phyloP scores from a whole-genome alignment of 1,284 basidiomycete genomes.

The Ganoderma meredithae region DNA sequence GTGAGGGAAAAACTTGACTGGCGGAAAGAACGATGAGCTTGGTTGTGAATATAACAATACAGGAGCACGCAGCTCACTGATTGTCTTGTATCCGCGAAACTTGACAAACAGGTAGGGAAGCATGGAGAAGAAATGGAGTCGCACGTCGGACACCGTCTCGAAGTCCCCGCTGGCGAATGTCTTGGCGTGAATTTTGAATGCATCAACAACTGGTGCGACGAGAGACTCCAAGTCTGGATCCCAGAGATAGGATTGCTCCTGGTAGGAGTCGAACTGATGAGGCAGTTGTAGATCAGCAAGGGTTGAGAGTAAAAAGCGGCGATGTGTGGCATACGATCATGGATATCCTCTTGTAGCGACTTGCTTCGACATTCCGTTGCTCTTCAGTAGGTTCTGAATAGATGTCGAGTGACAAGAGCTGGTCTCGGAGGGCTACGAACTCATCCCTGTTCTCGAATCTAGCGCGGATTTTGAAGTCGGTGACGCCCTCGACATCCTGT shows the following conservation, averaged over 20 bases:
- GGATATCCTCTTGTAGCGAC: conserved; percentile 49
- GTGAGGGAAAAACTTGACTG: conserved; percentile 93
- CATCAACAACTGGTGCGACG: conserved; percentile 78
- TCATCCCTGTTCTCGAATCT: conserved; percentile 71
- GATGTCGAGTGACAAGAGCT: conserved; percentile 60
- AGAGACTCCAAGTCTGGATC: conserved; percentile 93
- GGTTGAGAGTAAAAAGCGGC: conserved; percentile 8
- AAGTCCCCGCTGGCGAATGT: conserved; percentile 47
- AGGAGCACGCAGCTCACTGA: conserved; percentile 66
- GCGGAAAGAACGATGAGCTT: conserved; percentile 12
- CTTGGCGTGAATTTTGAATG: conserved; percentile 68
- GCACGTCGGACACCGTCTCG: conserved; percentile 45
- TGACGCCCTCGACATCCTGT: conserved; percentile 11
- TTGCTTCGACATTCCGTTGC: conserved; percentile 53
- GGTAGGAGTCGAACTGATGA: conserved; percentile 85
- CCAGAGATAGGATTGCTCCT: conserved; percentile 94
- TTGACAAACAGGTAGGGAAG: conserved; percentile 89
- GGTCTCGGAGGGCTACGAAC: conserved; percentile 59
- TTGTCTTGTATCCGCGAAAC: conserved; percentile 91
- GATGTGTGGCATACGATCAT: conserved; percentile 49
- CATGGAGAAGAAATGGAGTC: conserved; percentile 63
- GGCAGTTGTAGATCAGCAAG: background rate
- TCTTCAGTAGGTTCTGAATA: conserved; percentile 53
- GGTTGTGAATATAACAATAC: background rate
- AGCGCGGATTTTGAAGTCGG: conserved; percentile 48